phyloP scores from a whole-genome alignment of 2,329 filamentous ascomycete genomes.

The Scedosporium apiospermum region DNA sequence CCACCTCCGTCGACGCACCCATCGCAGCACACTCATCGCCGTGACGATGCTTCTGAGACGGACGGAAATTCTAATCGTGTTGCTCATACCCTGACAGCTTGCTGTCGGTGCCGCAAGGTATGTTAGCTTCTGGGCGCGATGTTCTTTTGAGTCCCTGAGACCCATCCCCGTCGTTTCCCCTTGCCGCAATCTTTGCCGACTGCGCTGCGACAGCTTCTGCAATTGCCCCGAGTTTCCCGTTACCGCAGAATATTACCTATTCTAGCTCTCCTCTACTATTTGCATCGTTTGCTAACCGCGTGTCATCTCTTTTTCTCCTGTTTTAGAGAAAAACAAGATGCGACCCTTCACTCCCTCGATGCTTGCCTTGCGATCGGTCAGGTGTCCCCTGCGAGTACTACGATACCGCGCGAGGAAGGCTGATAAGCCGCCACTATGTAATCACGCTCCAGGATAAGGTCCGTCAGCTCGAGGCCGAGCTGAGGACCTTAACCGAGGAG shows the following conservation, averaged over 20 bases:
- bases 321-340: slow-evolving; percentile 86
- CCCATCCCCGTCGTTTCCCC: not conserved
- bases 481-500: slow-evolving; percentile 69
- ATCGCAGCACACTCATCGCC: slow-evolving; percentile 14
- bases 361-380: slow-evolving; percentile 84
- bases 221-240: not conserved
- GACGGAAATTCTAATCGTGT: slow-evolving; percentile 51
- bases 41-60: slow-evolving; percentile 35
- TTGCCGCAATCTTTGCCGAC: not conserved
- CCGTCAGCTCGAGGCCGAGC: slow-evolving; percentile 69
- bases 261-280: not conserved
- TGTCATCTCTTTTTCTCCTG: not conserved
- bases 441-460: slow-evolving; percentile 85
- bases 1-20: slow-evolving; percentile 13
- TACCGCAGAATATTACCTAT: not conserved
- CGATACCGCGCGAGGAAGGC: slow-evolving; percentile 76
- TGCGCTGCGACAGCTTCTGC: not conserved
- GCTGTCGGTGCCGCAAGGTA: slow-evolving; percentile 71
- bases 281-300: not conserved
- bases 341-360: slow-evolving; percentile 84
- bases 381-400: slow-evolving; percentile 92
- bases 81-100: slow-evolving; percentile 71
- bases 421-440: slow-evolving; percentile 86
- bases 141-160: not conserved
- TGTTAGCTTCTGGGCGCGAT: slow-evolving; percentile 17